Conservation (phyloP, 352 stramenopile species). For the Phytopythium cucurbitacearum region DNA sequence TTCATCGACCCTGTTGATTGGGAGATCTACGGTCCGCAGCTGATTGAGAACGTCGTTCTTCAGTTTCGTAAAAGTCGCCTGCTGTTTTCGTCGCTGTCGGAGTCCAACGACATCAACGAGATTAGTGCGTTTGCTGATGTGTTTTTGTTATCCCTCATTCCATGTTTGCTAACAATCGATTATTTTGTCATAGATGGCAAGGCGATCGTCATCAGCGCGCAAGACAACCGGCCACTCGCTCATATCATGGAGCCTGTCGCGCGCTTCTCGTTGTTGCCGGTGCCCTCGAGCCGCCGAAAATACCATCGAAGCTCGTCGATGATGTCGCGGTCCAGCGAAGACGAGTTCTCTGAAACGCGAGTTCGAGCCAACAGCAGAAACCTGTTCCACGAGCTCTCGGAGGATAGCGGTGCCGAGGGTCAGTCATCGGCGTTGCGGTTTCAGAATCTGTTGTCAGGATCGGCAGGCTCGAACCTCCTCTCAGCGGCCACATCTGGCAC, state of each 20-base stretch:
- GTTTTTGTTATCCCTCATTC: not conserved
- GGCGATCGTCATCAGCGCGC: slow-evolving; percentile 53
- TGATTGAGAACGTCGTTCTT: slow-evolving; percentile 83
- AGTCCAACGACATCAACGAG: slow-evolving; percentile 81
- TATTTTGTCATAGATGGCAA: slow-evolving; percentile 57
- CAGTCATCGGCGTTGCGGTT: slow-evolving; percentile 48
- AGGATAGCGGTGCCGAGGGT: slow-evolving; percentile 22
- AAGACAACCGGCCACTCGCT: slow-evolving; percentile 63
- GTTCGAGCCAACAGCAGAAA: slow-evolving; percentile 25
- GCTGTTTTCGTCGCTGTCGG: slow-evolving; percentile 81
- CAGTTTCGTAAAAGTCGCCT: slow-evolving; percentile 84
- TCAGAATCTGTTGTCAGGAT: slow-evolving; percentile 63
- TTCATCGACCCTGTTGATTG: slow-evolving; percentile 87
- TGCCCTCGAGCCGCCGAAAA: slow-evolving; percentile 50
- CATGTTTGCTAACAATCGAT: slow-evolving; percentile 10
- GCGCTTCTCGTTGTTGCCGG: slow-evolving; percentile 76
- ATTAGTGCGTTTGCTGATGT: slow-evolving; percentile 51
- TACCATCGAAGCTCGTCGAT: slow-evolving; percentile 38
- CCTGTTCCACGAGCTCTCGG: slow-evolving; percentile 34
- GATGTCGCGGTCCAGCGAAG: slow-evolving; percentile 25
- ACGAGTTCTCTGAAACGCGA: slow-evolving; percentile 16
- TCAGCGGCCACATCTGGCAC: slow-evolving; percentile 57
- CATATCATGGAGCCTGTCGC: slow-evolving; percentile 72
- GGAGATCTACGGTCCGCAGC: slow-evolving; percentile 84
- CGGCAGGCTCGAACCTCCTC: slow-evolving; percentile 61